phyloP scores from a whole-genome alignment of 371 early-diverging fungal species.

The Mucor lusitanicus region DNA sequence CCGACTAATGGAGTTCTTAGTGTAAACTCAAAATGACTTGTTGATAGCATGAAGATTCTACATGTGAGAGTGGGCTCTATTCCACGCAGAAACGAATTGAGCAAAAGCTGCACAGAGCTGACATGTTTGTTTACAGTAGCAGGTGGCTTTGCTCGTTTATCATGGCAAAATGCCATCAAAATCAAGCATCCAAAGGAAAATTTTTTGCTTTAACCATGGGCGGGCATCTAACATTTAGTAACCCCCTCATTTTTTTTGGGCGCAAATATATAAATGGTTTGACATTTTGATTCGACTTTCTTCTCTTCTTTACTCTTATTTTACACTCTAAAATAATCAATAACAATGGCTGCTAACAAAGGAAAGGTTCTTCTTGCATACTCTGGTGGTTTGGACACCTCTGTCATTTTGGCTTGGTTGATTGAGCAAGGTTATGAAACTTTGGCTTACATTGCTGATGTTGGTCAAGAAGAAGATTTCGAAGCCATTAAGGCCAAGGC shows the following conservation, averaged over 20 bases:
- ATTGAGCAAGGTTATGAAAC: constrained; percentile 97
- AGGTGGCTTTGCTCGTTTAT: not conserved
- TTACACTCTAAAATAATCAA: not conserved
- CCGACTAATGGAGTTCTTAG: not conserved
- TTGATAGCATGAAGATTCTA: not conserved
- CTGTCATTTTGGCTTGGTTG: constrained; percentile 97
- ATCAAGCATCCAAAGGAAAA: not conserved
- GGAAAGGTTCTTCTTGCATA: constrained; percentile 94
- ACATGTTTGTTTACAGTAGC: not conserved
- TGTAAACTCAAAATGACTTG: not conserved
- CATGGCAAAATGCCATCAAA: not conserved
- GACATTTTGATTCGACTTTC: not conserved
- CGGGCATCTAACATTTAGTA: not conserved
- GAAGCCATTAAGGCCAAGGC: constrained; percentile 93
- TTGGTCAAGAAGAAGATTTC: constrained; percentile 98
- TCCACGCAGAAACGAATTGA: not conserved
- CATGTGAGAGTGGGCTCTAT: not conserved
- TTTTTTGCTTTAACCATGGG: not conserved
- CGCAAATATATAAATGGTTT: not conserved
- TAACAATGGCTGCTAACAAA: constrained; percentile 60
- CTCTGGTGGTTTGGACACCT: constrained; percentile 98
- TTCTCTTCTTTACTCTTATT: constrained; percentile 2
- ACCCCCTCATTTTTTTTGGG: not conserved
- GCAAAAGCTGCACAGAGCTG: not conserved
- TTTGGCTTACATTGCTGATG: constrained; percentile 95